A percentile compares a stretch with the other conserved stretches of the same genome.
These are phyloP conservation scores for Scedosporium boydii DNA, from an alignment of 2,329 filamentous ascomycete species.

Conservation along the genomic window DNA sequence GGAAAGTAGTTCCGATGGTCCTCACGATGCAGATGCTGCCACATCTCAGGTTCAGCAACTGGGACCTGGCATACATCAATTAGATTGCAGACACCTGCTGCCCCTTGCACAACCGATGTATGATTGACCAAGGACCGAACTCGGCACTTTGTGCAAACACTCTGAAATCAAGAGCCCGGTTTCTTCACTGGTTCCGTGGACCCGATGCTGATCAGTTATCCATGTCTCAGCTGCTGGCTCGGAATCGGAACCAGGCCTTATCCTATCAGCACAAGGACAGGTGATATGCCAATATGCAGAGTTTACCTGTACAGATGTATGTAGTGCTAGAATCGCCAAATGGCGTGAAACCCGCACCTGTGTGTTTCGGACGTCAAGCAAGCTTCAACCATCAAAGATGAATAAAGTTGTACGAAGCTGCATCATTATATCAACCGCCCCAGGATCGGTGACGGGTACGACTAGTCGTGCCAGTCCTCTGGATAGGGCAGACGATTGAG, in stretches of 20 bases:
- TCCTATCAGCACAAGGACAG: neutral
- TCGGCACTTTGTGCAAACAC: no score
- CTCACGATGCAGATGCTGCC: neutral
- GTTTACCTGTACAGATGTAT: neutral
- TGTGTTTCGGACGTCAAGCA: neutral
- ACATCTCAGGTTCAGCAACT: neutral
- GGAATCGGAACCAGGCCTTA: no score
- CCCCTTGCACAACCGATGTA: neutral
- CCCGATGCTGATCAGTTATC: no score
- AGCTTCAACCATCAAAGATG: neutral
- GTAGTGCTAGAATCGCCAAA: neutral
- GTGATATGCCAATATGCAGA: neutral
- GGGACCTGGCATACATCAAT: neutral
- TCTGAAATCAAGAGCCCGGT: no score
- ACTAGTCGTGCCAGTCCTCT: no score
- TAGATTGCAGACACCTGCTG: neutral
- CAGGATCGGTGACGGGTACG: no score
- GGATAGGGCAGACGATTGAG: neutral
- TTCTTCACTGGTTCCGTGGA: no score
- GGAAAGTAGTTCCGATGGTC: neutral
- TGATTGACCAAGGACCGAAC: neutral
- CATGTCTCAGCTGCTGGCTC: no score
- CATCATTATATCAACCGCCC: no score
- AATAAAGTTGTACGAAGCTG: neutral
- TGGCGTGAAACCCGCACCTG: neutral